Base-by-base conservation (phyloP, 768 basidiomycete genomes). In the Termitomyces sp. region DNA sequence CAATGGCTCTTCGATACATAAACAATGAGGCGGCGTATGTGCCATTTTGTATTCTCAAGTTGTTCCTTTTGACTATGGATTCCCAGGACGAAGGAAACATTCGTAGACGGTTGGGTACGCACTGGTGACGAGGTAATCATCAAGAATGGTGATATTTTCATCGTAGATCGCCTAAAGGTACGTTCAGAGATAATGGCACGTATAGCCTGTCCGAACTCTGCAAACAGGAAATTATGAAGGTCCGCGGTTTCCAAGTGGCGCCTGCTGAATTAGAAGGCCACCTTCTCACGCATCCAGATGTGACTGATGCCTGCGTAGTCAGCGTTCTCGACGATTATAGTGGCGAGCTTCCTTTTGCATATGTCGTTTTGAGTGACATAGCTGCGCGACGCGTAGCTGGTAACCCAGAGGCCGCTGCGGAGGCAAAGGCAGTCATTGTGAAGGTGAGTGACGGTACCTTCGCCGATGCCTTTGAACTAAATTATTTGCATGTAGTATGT, bases 121-220 rank as follows among this genome's bases (percentile, higher is more conserved):
- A 89, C 86, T 0, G 88, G 87, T 1, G 88, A 89, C 65, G 86
- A 89, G 68, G 88, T 89, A 41, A 78, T 90, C 66, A 81, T 88
- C 61, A 79, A 73, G 61, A 75, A 82, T 54, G 76, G 79, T 12
- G 86, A 90, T 61, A 66, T 90, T 1, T 89, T 83, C 65, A 75
- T 91, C 30, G 82, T 91, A 13, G 89, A 91, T 68, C 82, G 89
- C 27, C 68, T 89, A 57, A 91, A 90, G 79, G 87, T 85, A 63
- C n/a, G 61, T 18, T 1, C n/a, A 15, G 13, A 41, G 15, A 33
- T 47, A n/a, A 24, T 49, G 1, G 20, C 16, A 20, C 9, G 45
- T 34, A 16, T 20, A 51, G 24, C 24, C 47, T 42, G 45, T 31
- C 36, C 42, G 52, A 36, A n/a, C 37, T 34, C 6, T 34, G 30